phyloP scores from a whole-genome alignment of 768 basidiomycete species.

The Auricularia sp. region DNA sequence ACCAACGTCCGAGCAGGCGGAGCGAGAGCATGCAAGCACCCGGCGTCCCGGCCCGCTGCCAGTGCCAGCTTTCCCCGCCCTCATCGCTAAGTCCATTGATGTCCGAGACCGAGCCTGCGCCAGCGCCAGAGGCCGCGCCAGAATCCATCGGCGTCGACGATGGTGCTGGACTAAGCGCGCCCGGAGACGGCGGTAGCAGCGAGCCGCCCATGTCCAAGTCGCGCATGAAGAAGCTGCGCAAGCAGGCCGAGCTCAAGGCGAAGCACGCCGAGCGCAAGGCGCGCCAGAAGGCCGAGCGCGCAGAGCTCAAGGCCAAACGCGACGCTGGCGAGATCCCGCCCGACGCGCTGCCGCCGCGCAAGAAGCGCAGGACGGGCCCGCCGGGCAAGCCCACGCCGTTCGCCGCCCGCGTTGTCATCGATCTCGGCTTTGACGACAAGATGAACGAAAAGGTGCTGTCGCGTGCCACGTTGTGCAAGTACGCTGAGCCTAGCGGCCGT shows the following conservation, averaged over 20 bases:
- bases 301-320: constrained; percentile 44
- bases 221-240: constrained; percentile 1
- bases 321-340: constrained; percentile 42
- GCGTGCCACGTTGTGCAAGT: too few relatives aligned
- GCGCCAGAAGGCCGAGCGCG: constrained; percentile 64
- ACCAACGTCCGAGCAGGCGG: not conserved
- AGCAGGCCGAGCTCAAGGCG: not conserved
- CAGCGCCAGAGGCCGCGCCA: not conserved
- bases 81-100: not conserved
- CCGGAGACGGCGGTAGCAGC: not conserved
- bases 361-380: constrained; percentile 29
- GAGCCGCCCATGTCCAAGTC: not conserved
- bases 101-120: not conserved
- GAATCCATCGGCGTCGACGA: not conserved
- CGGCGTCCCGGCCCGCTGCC: not conserved
- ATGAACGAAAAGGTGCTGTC: constrained; percentile 83
- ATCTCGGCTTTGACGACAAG: constrained; percentile 84
- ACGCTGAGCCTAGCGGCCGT: not conserved
- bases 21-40: not conserved
- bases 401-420: constrained; percentile 64
- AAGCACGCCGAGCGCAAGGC: constrained; percentile 64
- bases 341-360: constrained; percentile 29
- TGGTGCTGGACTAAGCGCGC: not conserved
- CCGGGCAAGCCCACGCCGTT: constrained; percentile 27
- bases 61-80: too few relatives aligned